phyloP scores from a whole-genome alignment of 140 eudicot species.

The Senecio squalidus region DNA sequence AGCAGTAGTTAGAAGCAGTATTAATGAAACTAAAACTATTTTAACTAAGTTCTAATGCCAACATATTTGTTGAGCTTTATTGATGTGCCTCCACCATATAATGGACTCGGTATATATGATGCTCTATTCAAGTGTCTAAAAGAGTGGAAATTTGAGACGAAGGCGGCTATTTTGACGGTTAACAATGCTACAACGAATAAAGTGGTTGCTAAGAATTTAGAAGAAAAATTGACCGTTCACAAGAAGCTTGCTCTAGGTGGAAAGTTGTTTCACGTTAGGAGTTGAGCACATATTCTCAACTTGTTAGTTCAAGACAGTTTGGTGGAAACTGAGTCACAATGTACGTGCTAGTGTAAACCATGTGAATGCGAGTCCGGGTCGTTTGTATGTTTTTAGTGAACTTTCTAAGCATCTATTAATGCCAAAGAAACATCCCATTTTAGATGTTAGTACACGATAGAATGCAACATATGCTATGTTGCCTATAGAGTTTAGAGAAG shows the following conservation, averaged over 20 bases:
- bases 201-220: background rate
- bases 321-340: background rate
- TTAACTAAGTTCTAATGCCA: too few relatives aligned
- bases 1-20: too few relatives aligned
- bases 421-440: slow-evolving; percentile 1
- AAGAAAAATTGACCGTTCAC: background rate
- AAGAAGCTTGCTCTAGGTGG: background rate
- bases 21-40: too few relatives aligned
- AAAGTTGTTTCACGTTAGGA: background rate
- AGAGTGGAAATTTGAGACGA: slow-evolving; percentile 9
- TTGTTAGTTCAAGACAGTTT: background rate
- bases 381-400: background rate
- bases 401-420: background rate
- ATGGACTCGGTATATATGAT: background rate
- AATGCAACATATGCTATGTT: slow-evolving; percentile 3
- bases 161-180: slow-evolving; percentile 2
- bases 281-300: background rate
- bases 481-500: background rate
- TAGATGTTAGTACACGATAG: slow-evolving; percentile 8
- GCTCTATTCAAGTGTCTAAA: slow-evolving; percentile 7
- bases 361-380: background rate
- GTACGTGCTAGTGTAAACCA: background rate
- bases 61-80: slow-evolving; percentile 4
- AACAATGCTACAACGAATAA: background rate
- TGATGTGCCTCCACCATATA: background rate